Evolutionary conservation across 805 yeast species (phyloP).

Genomic region (Hanseniaspora taiwanica): DNA sequence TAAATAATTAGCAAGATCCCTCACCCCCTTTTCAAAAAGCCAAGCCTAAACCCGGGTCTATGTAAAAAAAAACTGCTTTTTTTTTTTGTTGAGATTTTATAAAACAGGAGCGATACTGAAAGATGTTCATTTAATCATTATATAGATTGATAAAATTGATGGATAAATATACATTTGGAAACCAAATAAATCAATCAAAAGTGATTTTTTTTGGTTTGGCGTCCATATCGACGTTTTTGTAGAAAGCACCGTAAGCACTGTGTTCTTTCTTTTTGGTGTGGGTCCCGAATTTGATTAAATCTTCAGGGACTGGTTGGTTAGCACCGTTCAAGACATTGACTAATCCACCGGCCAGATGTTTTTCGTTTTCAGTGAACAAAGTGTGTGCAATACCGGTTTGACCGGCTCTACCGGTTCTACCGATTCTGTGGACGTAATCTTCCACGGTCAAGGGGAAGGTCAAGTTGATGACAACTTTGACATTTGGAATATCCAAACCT

Average conservation of each 20-base stretch:
- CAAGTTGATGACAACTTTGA: conserved; percentile 84
- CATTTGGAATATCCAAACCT: conserved; percentile 96
- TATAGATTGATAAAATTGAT: no score
- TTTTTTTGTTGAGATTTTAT: neutral
- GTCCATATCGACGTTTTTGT: conserved; percentile 77
- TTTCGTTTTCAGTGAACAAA: conserved; percentile 90
- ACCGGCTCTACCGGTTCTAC: conserved; percentile 98
- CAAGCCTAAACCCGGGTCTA: no score
- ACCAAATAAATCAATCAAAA: conserved; percentile 33
- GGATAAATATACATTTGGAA: no score
- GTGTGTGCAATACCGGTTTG: conserved; percentile 91
- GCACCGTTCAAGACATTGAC: conserved; percentile 90
- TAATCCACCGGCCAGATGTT: conserved; percentile 88
- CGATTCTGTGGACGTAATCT: conserved; percentile 94
- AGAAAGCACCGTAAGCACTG: conserved; percentile 96
- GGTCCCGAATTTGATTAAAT: conserved; percentile 85
- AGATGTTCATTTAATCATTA: no score
- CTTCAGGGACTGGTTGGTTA: conserved; percentile 90
- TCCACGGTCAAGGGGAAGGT: conserved; percentile 95
- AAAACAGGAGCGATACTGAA: neutral
- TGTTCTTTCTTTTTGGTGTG: conserved; percentile 97
- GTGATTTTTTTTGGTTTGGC: conserved; percentile 84
- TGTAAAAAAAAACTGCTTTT: neutral
- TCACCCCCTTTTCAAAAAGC: no score
- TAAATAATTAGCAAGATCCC: no score